phyloP scores from a whole-genome alignment of 306 rosid genomes.

The Prinsepia uniflora region DNA sequence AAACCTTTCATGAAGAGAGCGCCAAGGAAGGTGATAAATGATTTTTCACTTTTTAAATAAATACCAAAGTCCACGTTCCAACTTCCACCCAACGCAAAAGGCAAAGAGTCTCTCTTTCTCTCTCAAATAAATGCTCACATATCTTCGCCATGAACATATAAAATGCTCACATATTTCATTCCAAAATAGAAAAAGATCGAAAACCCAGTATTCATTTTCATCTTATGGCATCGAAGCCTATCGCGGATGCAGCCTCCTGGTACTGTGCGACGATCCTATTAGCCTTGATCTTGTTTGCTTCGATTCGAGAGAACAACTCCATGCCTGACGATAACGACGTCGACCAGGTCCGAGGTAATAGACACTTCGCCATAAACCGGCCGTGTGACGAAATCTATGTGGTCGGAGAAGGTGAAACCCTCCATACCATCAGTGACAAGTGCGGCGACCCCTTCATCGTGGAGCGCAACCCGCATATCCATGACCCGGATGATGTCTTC shows the following conservation, averaged over 20 bases:
- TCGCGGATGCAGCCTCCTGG: conserved; percentile 59
- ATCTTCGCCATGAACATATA: background rate
- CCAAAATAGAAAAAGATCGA: background rate
- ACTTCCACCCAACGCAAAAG: conserved; percentile 28
- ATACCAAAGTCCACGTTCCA: conserved; percentile 26
- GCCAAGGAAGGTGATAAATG: background rate
- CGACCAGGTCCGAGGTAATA: conserved; percentile 30
- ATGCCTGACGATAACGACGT: background rate
- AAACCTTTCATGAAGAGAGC: background rate
- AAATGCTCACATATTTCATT: background rate
- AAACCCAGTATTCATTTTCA: background rate
- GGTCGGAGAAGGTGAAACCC: conserved; percentile 77
- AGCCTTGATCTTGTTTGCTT: conserved; percentile 48
- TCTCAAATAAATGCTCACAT: background rate
- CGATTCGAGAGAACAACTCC: conserved; percentile 40
- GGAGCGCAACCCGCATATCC: conserved; percentile 83
- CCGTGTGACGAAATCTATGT: conserved; percentile 44
- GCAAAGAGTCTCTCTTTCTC: conserved; percentile 7
- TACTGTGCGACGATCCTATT: conserved; percentile 44
- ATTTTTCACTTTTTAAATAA: too few relatives aligned
- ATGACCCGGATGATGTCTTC: conserved; percentile 82
- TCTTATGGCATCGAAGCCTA: background rate
- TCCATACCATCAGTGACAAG: conserved; percentile 75
- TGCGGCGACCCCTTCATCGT: conserved; percentile 75
- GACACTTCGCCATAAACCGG: conserved; percentile 23